phyloP scores from a whole-genome alignment of 768 basidiomycete species.

The Chalciporus chontae region DNA sequence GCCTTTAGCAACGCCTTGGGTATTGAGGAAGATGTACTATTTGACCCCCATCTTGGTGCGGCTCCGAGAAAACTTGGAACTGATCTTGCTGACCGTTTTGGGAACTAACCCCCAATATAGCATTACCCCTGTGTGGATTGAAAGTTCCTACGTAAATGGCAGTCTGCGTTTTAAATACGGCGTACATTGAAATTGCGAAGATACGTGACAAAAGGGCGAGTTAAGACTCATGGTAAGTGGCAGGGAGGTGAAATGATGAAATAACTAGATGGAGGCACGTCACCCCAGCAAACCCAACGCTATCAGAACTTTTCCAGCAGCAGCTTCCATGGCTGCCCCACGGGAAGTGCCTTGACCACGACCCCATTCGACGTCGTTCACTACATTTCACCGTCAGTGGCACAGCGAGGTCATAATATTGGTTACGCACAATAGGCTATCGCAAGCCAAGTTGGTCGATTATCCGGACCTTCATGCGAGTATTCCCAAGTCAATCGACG shows the following conservation, averaged over 20 bases:
- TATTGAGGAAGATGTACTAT: no score
- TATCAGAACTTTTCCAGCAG: slow-evolving; percentile 16
- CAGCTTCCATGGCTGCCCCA: slow-evolving; percentile 22
- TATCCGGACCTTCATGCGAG: slow-evolving; percentile 11
- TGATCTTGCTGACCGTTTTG: background rate
- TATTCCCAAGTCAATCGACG: slow-evolving; percentile 18
- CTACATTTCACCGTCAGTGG: slow-evolving; percentile 7
- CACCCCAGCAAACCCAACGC: slow-evolving; percentile 1
- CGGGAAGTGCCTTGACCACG: slow-evolving; percentile 16
- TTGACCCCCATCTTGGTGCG: background rate
- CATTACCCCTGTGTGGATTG: background rate
- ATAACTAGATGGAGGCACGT: background rate
- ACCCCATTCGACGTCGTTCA: slow-evolving; percentile 20
- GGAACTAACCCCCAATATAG: background rate
- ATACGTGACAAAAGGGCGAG: background rate
- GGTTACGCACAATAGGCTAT: slow-evolving; percentile 19
- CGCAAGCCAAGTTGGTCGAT: slow-evolving; percentile 23
- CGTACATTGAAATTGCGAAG: background rate
- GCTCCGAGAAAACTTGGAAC: background rate
- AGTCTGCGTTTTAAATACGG: no score
- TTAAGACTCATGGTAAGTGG: no score
- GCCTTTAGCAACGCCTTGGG: background rate
- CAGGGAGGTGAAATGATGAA: background rate
- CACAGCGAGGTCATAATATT: background rate
- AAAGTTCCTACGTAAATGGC: background rate